phyloP scores from a whole-genome alignment of 352 stramenopile genomes.

The Phytophthora rubi region DNA sequence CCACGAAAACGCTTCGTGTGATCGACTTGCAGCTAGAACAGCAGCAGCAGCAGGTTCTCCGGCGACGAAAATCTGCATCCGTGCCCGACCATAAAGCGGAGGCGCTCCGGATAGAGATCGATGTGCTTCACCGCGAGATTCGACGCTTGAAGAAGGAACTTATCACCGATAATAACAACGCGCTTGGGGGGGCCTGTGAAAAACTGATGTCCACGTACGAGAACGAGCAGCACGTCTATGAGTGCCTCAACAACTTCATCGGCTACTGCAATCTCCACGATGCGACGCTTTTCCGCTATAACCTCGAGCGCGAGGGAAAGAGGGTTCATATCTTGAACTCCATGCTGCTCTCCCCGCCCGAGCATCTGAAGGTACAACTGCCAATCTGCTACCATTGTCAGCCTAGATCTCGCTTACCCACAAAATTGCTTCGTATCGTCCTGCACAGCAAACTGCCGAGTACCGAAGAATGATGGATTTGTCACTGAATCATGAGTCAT shows the following conservation, averaged over 20 bases:
- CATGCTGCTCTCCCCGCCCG: conserved; percentile 51
- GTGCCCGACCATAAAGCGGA: conserved; percentile 25
- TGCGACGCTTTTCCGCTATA: conserved; percentile 51
- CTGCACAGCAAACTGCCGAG: conserved; percentile 37
- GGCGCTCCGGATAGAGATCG: conserved; percentile 56
- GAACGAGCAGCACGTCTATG: conserved; percentile 78
- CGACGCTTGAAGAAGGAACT: conserved; percentile 55
- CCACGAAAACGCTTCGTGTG: conserved; percentile 58
- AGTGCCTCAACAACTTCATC: conserved; percentile 71
- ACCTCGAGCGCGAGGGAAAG: conserved; percentile 61
- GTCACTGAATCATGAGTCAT: conserved; percentile 32
- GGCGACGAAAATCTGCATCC: conserved; percentile 7
- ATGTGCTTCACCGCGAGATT: conserved; percentile 61
- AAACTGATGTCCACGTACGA: conserved; percentile 68
- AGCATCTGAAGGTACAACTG: conserved; percentile 49
- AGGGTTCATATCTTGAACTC: conserved; percentile 69
- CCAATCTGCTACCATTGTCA: neutral
- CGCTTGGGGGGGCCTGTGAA: conserved; percentile 63
- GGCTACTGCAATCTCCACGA: conserved; percentile 54
- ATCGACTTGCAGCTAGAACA: conserved; percentile 53
- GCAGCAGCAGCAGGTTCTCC: conserved; percentile 23
- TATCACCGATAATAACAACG: conserved; percentile 54
- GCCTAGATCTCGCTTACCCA: neutral
- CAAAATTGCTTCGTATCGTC: neutral
- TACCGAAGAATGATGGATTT: conserved; percentile 53